Evolutionary conservation across 1,284 basidiomycete genomes (phyloP).

Genomic region (Tremellales sp.): DNA sequence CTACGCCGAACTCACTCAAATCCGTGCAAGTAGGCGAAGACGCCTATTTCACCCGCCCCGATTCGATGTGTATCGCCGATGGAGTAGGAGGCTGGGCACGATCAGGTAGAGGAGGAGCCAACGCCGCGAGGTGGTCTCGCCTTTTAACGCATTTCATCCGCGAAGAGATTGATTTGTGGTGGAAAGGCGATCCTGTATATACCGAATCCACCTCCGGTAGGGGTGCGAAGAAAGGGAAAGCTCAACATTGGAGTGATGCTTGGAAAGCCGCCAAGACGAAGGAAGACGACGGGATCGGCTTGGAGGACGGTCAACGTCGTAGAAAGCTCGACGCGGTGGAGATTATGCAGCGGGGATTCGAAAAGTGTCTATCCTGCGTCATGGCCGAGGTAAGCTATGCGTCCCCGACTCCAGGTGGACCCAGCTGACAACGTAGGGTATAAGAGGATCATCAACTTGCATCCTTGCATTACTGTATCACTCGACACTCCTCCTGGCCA

Average conservation of each 20-base stretch:
- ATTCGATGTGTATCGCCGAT: constrained; percentile 48
- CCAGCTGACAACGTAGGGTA: constrained; percentile 42
- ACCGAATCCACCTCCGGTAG: not conserved
- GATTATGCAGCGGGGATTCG: constrained; percentile 57
- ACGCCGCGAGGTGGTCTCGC: constrained; percentile 43
- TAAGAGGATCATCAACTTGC: constrained; percentile 56
- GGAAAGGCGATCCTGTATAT: constrained; percentile 37
- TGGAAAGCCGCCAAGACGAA: not conserved
- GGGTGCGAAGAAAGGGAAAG: constrained; percentile 1
- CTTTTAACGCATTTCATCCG: constrained; percentile 47
- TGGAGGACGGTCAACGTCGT: constrained; percentile 14
- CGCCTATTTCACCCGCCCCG: constrained; percentile 44
- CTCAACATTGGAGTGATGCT: constrained; percentile 1
- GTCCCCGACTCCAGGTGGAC: not conserved
- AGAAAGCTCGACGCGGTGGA: constrained; percentile 54
- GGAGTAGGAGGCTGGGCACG: constrained; percentile 48
- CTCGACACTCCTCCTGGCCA: constrained; percentile 80
- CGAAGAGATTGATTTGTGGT: constrained; percentile 39
- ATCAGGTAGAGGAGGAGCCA: constrained; percentile 34
- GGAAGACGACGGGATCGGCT: not conserved
- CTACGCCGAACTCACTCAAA: constrained; percentile 14
- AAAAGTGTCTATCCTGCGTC: constrained; percentile 52
- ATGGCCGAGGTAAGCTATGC: constrained; percentile 42
- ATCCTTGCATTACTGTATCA: constrained; percentile 58
- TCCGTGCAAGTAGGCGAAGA: constrained; percentile 45